phyloP scores from a whole-genome alignment of 2,329 filamentous ascomycete species.

The Colletotrichum abscissum region DNA sequence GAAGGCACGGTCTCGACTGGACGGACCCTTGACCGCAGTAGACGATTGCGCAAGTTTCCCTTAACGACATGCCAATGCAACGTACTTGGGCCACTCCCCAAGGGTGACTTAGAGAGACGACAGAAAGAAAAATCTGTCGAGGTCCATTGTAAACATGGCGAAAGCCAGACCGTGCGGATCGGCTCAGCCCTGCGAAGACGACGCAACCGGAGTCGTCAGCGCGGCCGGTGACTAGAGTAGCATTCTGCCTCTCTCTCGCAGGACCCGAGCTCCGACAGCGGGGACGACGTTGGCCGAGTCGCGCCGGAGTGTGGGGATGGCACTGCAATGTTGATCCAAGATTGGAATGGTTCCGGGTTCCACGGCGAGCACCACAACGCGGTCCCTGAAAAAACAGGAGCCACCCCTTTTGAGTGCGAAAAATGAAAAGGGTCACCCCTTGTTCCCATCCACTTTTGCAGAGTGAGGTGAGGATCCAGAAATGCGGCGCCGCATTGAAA shows the following conservation, averaged over 20 bases:
- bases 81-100: background rate
- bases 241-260: background rate
- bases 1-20: constrained; percentile 5
- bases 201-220: constrained; percentile 29
- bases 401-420: background rate
- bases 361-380: background rate
- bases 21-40: constrained; percentile 4
- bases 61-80: background rate
- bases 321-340: background rate
- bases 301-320: constrained; percentile 2
- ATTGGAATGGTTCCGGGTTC: background rate
- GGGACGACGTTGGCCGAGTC: constrained; percentile 1
- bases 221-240: background rate
- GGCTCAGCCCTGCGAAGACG: constrained; percentile 29
- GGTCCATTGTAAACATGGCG: background rate
- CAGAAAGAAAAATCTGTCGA: background rate
- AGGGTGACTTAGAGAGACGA: background rate
- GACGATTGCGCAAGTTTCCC: background rate
- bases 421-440: constrained; percentile 6
- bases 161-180: background rate
- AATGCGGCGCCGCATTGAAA: constrained; percentile 12
- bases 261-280: constrained; percentile 19
- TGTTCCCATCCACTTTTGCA: constrained; percentile 11
- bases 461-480: constrained; percentile 1
- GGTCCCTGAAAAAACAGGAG: background rate